Evolutionary conservation across 2,329 filamentous ascomycete species (phyloP).

Genomic region (Coleophoma crateriformis): DNA sequence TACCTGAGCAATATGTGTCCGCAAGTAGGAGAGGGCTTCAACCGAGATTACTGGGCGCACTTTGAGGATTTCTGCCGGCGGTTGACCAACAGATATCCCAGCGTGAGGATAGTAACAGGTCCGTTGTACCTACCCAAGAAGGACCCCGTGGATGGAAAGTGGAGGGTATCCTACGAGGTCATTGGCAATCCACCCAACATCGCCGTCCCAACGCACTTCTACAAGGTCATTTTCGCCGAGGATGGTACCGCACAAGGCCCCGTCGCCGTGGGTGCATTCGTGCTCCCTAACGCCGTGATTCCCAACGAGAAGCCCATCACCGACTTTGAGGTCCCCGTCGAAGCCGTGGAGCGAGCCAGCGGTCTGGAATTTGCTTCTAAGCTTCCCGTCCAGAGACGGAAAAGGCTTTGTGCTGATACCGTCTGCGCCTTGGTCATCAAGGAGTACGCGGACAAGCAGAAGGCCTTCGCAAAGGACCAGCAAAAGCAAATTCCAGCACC

Average conservation of each 20-base stretch:
- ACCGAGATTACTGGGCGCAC: constrained; percentile 98
- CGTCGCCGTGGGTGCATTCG: constrained; percentile 89
- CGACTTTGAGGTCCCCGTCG: constrained; percentile 92
- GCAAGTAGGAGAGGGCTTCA: constrained; percentile 97
- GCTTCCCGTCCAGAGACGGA: constrained; percentile 67
- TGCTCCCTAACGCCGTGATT: constrained; percentile 87
- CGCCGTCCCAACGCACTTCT: constrained; percentile 96
- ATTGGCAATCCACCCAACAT: constrained; percentile 91
- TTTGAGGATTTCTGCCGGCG: constrained; percentile 95
- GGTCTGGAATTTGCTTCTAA: constrained; percentile 86
- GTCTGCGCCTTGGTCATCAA: constrained; percentile 76
- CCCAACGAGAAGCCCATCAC: constrained; percentile 79
- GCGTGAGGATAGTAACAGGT: constrained; percentile 86
- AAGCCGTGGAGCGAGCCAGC: constrained; percentile 86
- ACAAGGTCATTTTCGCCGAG: constrained; percentile 97
- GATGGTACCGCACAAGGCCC: constrained; percentile 65
- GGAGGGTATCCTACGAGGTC: constrained; percentile 92
- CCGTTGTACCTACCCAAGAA: constrained; percentile 87
- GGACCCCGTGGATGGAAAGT: constrained; percentile 81
- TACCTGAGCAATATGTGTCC: constrained; percentile 95
- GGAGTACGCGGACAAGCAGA: constrained; percentile 64
- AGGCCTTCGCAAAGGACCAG: constrained; percentile 38
- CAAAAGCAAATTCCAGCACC: constrained; percentile 9
- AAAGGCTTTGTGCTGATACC: constrained; percentile 80
- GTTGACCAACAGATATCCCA: constrained; percentile 74